Percentiles rank a stretch among this genome's conserved stretches.
phyloP scores from a whole-genome alignment of 2,329 filamentous ascomycete species.

The Xylariaceae sp. region DNA sequence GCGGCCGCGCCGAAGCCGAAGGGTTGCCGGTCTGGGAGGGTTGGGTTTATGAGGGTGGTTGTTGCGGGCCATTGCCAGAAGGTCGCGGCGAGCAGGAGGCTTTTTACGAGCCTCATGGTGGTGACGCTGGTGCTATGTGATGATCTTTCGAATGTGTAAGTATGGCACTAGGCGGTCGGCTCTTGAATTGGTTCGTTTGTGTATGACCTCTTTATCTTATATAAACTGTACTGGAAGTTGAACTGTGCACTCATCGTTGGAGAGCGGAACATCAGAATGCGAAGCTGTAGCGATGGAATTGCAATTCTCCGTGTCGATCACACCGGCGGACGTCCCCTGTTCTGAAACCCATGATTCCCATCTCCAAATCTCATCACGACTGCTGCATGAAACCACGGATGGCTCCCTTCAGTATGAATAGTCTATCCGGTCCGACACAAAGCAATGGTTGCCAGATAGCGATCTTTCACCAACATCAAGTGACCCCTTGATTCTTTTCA shows the following conservation, averaged over 20 bases:
- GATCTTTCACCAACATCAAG: too few species aligned
- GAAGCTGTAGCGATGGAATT: slow-evolving; percentile 3
- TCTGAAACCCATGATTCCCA: not conserved
- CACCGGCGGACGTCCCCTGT: not conserved
- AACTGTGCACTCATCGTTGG: not conserved
- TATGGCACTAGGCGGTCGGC: not conserved
- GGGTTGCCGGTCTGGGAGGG: slow-evolving; percentile 18
- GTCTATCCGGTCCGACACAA: too few species aligned
- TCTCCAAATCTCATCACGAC: too few species aligned
- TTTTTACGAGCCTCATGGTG: slow-evolving; percentile 4
- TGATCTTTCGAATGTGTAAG: not conserved
- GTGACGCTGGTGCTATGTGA: not conserved
- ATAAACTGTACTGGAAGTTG: not conserved
- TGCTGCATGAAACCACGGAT: too few species aligned
- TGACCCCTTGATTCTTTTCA: too few species aligned
- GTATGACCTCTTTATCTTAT: not conserved
- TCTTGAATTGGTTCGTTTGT: not conserved
- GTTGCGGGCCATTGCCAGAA: not conserved
- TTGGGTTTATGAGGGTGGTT: not conserved
- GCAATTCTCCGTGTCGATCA: slow-evolving; percentile 10
- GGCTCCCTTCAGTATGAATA: too few species aligned
- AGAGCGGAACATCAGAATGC: slow-evolving; percentile 8
- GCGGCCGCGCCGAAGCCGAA: slow-evolving; percentile 20
- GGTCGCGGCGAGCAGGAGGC: not conserved
- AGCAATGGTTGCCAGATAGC: too few species aligned